phyloP scores from a whole-genome alignment of 345 rosid genomes.

The Jatropha curcas region DNA sequence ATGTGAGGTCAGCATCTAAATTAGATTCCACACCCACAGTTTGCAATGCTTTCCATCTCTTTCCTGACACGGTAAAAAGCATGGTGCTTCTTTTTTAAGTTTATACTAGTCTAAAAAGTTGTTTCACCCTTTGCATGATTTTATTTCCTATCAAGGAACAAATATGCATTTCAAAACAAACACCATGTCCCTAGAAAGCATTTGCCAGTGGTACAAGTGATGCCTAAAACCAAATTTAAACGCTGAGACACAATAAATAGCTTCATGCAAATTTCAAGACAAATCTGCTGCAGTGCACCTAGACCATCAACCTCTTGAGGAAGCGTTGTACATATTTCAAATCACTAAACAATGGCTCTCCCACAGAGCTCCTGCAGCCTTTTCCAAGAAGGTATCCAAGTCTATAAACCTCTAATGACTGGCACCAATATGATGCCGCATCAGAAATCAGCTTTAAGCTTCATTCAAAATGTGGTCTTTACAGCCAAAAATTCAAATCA shows the following conservation, averaged over 20 bases:
- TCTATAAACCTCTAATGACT: too few species aligned
- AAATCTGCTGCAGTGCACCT: not conserved
- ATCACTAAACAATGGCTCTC: not conserved
- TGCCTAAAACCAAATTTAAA: not conserved
- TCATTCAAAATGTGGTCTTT: not conserved
- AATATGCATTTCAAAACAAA: not conserved
- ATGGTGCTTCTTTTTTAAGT: not conserved
- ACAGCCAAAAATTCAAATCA: not conserved
- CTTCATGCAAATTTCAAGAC: not conserved
- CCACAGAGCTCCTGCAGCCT: not conserved
- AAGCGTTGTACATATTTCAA: not conserved
- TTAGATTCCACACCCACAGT: not conserved
- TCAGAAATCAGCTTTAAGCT: not conserved
- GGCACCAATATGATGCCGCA: not conserved
- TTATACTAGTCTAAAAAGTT: not conserved
- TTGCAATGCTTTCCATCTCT: not conserved
- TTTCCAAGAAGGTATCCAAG: too few species aligned
- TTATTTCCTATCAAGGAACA: not conserved
- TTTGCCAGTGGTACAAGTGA: not conserved
- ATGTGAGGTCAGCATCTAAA: not conserved
- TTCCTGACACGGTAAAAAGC: not conserved
- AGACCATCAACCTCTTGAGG: not conserved
- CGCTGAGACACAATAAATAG: not conserved
- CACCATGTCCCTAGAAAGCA: not conserved
- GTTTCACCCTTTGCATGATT: not conserved